Conservation (phyloP, 176 grass and related monocot species). For the Microstegium vimineum region DNA sequence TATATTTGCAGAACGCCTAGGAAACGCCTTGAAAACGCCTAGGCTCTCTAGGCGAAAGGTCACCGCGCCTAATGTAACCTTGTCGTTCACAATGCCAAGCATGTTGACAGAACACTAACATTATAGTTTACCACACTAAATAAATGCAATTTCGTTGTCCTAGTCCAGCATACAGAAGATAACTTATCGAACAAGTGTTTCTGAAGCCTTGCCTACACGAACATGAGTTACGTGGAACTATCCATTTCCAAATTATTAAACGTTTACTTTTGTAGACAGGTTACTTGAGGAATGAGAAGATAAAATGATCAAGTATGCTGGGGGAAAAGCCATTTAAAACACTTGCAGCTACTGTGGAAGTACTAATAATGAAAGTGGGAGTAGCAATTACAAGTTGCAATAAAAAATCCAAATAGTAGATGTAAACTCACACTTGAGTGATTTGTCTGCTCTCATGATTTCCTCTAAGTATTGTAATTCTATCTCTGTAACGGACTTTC, state of each 20-base stretch:
- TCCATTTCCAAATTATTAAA: conserved; percentile 14
- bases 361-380: background rate
- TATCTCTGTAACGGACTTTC: conserved; percentile 94
- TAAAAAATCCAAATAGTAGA: background rate
- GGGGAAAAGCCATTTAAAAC: background rate
- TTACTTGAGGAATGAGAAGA: background rate
- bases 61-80: background rate
- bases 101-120: background rate
- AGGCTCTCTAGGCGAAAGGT: background rate
- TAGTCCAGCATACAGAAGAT: background rate
- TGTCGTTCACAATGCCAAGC: background rate
- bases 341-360: background rate
- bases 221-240: background rate
- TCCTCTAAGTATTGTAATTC: conserved; percentile 97
- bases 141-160: background rate
- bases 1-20: background rate
- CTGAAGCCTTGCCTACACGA: background rate
- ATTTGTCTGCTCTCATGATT: conserved; percentile 99
- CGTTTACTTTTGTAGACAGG: background rate
- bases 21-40: background rate
- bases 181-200: background rate
- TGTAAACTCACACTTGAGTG: conserved; percentile 87
- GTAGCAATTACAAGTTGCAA: background rate
- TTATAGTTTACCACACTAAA: background rate
- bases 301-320: background rate